Percentiles rank a stretch among this genome's conserved stretches.
phyloP scores from a whole-genome alignment of 306 rosid genomes.

The Trichosanthes cucumerina region DNA sequence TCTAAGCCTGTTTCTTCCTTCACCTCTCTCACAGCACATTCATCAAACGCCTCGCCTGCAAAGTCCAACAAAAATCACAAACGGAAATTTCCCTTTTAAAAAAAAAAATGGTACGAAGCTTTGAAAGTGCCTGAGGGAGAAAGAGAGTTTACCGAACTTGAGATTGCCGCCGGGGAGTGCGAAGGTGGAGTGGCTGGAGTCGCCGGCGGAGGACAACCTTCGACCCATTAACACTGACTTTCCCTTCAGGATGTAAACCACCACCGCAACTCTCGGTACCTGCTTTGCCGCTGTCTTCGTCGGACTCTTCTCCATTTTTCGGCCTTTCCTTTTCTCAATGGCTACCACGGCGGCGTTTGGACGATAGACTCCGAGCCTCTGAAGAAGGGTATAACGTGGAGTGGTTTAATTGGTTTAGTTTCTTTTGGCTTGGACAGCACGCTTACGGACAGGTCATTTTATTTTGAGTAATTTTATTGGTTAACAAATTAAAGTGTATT shows the following conservation, averaged over 20 bases:
- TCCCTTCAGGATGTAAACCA: conserved; percentile 17
- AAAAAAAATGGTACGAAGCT: too few species aligned
- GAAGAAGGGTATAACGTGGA: neutral
- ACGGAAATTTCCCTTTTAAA: too few species aligned
- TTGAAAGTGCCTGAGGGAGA: neutral
- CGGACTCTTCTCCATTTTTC: neutral
- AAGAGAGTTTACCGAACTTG: conserved; percentile 17
- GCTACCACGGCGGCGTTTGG: neutral
- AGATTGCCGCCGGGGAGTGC: conserved; percentile 41
- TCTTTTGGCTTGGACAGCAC: neutral
- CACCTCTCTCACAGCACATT: conserved; percentile 60
- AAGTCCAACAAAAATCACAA: neutral
- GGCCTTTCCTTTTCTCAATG: neutral
- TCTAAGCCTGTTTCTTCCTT: conserved; percentile 66
- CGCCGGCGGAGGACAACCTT: conserved; percentile 22
- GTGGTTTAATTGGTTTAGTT: neutral
- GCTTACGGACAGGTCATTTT: neutral
- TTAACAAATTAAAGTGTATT: too few species aligned
- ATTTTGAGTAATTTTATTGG: too few species aligned
- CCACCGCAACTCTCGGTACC: conserved; percentile 19
- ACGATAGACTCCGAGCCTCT: neutral
- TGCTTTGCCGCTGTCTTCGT: neutral
- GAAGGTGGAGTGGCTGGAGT: conserved; percentile 26
- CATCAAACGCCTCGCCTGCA: conserved; percentile 76
- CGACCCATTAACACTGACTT: conserved; percentile 17